These are phyloP conservation scores for Bruguiera hainesii DNA, from an alignment of 441 rosid species.

Conservation along the genomic window DNA sequence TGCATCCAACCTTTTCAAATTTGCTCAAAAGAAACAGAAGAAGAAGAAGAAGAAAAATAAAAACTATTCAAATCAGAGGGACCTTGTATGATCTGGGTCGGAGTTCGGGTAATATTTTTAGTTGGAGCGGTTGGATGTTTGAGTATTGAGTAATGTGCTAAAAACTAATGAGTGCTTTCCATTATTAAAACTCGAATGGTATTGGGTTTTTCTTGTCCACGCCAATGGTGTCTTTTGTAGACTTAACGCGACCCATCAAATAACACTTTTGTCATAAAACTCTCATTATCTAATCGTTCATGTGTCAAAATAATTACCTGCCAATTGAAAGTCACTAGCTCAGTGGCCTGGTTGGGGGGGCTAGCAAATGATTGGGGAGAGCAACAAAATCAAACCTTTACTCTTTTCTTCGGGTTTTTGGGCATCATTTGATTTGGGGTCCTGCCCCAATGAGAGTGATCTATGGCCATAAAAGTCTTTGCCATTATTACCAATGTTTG, in stretches of 20 bases:
- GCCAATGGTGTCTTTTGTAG: neutral
- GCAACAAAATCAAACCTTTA: constrained; percentile 29
- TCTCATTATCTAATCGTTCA: constrained; percentile 21
- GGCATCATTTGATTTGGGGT: constrained; percentile 23
- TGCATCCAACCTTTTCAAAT: neutral
- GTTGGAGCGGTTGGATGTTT: constrained; percentile 12
- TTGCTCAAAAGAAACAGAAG: too few relatives aligned
- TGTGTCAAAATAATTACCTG: constrained; percentile 31
- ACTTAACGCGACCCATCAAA: constrained; percentile 1
- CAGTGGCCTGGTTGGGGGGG: constrained; percentile 26
- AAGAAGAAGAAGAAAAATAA: too few relatives aligned
- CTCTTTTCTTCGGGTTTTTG: constrained; percentile 6
- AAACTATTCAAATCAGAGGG: neutral
- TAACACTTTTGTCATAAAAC: neutral
- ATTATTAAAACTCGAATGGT: constrained; percentile 1
- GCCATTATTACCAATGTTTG: constrained; percentile 59
- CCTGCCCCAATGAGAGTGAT: constrained; percentile 29
- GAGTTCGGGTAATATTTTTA: neutral
- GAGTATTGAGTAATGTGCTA: constrained; percentile 1
- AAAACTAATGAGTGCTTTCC: constrained; percentile 15
- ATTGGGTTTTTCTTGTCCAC: constrained; percentile 12
- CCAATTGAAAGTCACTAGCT: constrained; percentile 23
- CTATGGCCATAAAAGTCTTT: constrained; percentile 49
- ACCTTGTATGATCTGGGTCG: neutral
- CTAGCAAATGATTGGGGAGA: constrained; percentile 47